A percentile compares a stretch with the other conserved stretches of the same genome.
Conservation (phyloP, 371 early-diverging fungal species). For the Actinomortierella wolfii region DNA sequence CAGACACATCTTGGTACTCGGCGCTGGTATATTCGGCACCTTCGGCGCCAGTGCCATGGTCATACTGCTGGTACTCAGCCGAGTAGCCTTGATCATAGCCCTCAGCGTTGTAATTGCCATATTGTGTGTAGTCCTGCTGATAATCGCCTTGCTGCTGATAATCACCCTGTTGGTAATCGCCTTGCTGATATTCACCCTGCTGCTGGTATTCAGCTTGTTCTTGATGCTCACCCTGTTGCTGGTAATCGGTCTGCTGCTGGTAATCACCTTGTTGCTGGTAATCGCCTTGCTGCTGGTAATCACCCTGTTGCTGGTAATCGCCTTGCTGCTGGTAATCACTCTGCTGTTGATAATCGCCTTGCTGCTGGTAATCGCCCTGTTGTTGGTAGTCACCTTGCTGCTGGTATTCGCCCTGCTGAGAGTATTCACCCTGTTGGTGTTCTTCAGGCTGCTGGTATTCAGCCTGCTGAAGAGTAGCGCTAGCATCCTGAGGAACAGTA, state of each 20-base stretch:
- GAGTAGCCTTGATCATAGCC: conserved; percentile 10
- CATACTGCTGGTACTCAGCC: conserved; percentile 8
- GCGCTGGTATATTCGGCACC: conserved; percentile 1
- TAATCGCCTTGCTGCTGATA: conserved; percentile 10
- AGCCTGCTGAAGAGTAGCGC: conserved; percentile 5
- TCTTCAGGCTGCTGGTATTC: conserved; percentile 24
- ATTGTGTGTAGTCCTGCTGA: conserved; percentile 18
- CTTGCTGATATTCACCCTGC: conserved; percentile 12
- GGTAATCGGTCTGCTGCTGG: conserved; percentile 17
- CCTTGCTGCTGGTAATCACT: conserved; percentile 27
- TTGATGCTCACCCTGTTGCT: conserved; percentile 12
- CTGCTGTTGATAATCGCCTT: conserved; percentile 21
- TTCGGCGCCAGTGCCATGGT: too few species aligned
- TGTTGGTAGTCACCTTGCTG: conserved; percentile 2
- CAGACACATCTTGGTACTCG: too few species aligned
- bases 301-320: conserved; percentile 20
- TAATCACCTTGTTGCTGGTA: conserved; percentile 16
- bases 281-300: conserved; percentile 43
- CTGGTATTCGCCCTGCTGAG: conserved; percentile 31
- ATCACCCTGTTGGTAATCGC: conserved; percentile 3
- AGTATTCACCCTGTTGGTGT: conserved; percentile 40
- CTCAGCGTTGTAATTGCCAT: conserved; percentile 7
- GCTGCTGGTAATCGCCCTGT: conserved; percentile 46
- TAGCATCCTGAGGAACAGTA: background rate
- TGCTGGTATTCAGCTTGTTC: conserved; percentile 10